Evolutionary conservation across 352 stramenopile species (phyloP), one percentile per base, ranked within the genome.

Genomic region (Aphanomyces stellatus): DNA sequence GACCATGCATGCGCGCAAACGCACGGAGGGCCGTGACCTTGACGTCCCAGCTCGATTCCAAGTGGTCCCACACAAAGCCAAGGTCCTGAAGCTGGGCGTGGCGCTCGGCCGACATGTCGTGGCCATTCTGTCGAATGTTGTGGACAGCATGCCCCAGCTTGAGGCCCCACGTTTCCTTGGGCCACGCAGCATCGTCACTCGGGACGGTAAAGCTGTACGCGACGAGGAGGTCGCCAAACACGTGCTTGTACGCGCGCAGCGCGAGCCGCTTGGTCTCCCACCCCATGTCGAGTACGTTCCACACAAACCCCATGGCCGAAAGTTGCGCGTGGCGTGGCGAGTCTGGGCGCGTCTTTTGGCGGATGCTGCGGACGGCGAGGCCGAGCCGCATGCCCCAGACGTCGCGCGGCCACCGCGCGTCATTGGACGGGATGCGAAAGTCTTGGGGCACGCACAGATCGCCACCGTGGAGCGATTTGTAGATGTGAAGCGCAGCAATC

Each of bases 371-470:
- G 8, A 98, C 91, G n/a, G 88, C 79, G 28, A 90, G 74, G 6
- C 94, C 94, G 6, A 98, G 72, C 34, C 82, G 77, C 51, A 95
- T 82, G 6, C 90, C 88, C 74, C 85, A 89, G 33, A 88, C 87
- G 27, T 88, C 72, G 53, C 89, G 71, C 17, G 91, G 87, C 89
- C 90, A 98, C 5, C 73, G 65, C 0, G 70, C 30, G 25, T 82
- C 79, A 41, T 80, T 71, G 13, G 77, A 60, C 1, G 91, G 90
- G 0, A 98, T 82, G 13, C 90, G 78, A 71, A 97, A 98, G 60
- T 93, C 91, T 70, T 97, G 88, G 41, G 90, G 91, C 19, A 98
- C 89, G 63, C 96, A 88, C 22, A 98, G 72, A 68, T 97, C 79
- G 19, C 90, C 90, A 53, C 90, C 90, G 55, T 96, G 81, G 0